phyloP scores from a whole-genome alignment of 2,329 filamentous ascomycete genomes.

The Colletotrichum lentis region DNA sequence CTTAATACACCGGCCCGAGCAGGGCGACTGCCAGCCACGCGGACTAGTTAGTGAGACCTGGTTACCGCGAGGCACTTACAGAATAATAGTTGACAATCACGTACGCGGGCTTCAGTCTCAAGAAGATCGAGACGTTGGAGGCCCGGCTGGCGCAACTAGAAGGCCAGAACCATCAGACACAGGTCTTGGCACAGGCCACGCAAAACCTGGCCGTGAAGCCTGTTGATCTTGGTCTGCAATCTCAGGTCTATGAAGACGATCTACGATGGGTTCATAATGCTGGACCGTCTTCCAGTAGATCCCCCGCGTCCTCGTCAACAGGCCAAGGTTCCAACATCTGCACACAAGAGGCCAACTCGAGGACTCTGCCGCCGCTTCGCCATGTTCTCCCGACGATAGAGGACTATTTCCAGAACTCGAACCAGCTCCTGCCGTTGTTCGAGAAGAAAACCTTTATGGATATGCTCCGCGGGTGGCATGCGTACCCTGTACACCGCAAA shows the following conservation, averaged over 20 bases:
- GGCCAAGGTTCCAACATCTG: not conserved
- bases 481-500: constrained; percentile 34
- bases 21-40: not conserved
- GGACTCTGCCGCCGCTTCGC: constrained; percentile 37
- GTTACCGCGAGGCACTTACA: too few relatives aligned
- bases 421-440: constrained; percentile 39
- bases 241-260: not conserved
- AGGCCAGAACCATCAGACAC: not conserved
- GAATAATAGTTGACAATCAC: not conserved
- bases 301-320: not conserved
- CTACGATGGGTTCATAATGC: not conserved
- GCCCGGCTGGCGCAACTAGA: constrained; percentile 23
- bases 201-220: not conserved
- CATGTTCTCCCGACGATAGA: constrained; percentile 38
- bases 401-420: constrained; percentile 39
- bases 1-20: constrained; percentile 27
- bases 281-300: not conserved
- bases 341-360: not conserved
- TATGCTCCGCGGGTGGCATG: constrained; percentile 39
- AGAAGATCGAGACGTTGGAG: constrained; percentile 27
- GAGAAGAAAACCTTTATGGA: constrained; percentile 38
- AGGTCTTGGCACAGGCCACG: not conserved
- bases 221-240: not conserved
- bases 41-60: not conserved
- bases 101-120: not conserved